Evolutionary conservation across 805 yeast genomes (phyloP), one percentile per base, ranked within the genome.

Genomic region (Lipomyces anomalus): DNA sequence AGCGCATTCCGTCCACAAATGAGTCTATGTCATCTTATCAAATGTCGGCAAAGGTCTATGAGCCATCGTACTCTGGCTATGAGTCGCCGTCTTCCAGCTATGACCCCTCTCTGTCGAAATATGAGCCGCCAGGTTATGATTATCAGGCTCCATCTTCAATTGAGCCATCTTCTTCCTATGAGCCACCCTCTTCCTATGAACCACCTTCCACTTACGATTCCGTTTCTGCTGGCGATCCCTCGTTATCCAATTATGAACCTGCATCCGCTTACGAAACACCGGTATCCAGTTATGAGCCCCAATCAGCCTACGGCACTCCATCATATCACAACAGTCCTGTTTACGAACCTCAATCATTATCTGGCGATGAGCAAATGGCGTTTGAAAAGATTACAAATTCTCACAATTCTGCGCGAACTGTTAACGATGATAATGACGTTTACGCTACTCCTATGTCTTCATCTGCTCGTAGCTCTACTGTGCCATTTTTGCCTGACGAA

Each of bases 111-210:
- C 30, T 9, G 30, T n/a, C n/a, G n/a, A n/a, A n/a, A n/a, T n/a
- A n/a, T n/a, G 53, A 42, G 30, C 45, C 51, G 2, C 54, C 58
- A 16, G 40, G 42, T 1, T 46, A 53, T 29, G 59, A 52, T n/a
- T 43, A 47, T 39, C 41, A 43, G 18, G 41, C 49, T 28, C 40
- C 57, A 5, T 20, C 43, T 21, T 30, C 28, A 5, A 18, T 40
- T 17, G 38, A 46, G 33, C 32, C 35, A 26, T 40, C 55, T 28
- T 32, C 35, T 16, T 28, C 42, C 6, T 23, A 42, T 22, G 41
- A 47, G 7, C 40, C 52, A 7, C 30, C 47, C 4, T 22, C 43
- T 7, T 17, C 38, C 6, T 13, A 29, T 17, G 38, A 22, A 20
- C 22, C 40, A 16, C 40, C 23, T 38, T 26, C 30, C 30, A 26